Evolutionary conservation across 2,329 filamentous ascomycete species (phyloP).

Genomic region (Cytospora chrysosperma): DNA sequence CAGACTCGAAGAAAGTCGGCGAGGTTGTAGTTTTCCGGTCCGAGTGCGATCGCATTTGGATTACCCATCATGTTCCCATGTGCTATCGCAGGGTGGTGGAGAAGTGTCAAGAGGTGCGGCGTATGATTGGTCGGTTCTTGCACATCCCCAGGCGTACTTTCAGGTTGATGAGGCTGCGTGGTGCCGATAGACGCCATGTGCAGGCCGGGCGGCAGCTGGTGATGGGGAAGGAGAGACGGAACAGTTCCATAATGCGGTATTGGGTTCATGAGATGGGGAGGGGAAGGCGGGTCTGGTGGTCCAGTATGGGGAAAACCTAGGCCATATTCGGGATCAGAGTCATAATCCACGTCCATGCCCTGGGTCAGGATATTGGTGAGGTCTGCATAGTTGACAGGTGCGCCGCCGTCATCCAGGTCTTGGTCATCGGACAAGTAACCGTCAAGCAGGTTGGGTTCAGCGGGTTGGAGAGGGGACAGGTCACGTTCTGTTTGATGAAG

Average conservation of each 20-base stretch:
- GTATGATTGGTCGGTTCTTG: conserved; percentile 1
- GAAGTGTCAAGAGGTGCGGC: conserved; percentile 6
- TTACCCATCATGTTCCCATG: conserved; percentile 36
- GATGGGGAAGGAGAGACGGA: conserved; percentile 3
- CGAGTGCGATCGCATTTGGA: conserved; percentile 38
- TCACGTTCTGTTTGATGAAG: conserved; percentile 4
- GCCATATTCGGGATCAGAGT: conserved; percentile 15
- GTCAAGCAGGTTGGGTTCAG: conserved; percentile 16
- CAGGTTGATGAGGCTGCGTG: conserved; percentile 8
- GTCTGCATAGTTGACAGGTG: conserved; percentile 27
- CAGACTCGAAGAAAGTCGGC: conserved; percentile 52
- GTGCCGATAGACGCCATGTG: background rate
- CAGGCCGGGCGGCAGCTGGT: background rate
- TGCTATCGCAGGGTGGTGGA: conserved; percentile 10
- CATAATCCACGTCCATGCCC: conserved; percentile 28
- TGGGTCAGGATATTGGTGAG: conserved; percentile 26
- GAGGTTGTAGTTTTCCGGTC: conserved; percentile 50
- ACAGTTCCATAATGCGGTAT: conserved; percentile 5
- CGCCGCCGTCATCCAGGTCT: conserved; percentile 29
- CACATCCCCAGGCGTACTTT: background rate
- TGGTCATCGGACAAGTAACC: conserved; percentile 27
- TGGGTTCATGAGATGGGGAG: conserved; percentile 12
- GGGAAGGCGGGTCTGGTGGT: background rate
- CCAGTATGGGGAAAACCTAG: conserved; percentile 4
- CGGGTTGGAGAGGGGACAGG: conserved; percentile 6